These are phyloP conservation scores for Nakazawaea ernobii DNA, from an alignment of 805 yeast genomes.

Conservation along the genomic window DNA sequence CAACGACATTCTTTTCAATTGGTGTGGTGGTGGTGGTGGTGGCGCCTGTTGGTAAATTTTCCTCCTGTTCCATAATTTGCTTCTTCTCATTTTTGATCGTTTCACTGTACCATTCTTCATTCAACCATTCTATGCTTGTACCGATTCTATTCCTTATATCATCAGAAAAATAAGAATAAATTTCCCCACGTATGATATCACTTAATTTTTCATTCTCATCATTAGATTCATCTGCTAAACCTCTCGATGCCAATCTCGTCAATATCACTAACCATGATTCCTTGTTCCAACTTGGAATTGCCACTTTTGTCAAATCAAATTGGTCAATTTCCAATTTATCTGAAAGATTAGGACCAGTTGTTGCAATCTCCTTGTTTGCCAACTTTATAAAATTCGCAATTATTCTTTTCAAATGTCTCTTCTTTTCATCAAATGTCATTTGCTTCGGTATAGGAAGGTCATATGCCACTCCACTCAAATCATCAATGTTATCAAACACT, in stretches of 20 bases:
- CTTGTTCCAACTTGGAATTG: conserved; percentile 45
- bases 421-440: conserved; percentile 48
- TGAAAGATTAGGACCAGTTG: conserved; percentile 11
- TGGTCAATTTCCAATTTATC: conserved; percentile 19
- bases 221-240: conserved; percentile 31
- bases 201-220: conserved; percentile 30
- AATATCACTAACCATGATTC: conserved; percentile 75
- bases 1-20: too few relatives aligned
- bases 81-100: conserved; percentile 31
- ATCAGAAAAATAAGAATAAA: conserved; percentile 67
- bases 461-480: conserved; percentile 28
- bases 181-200: conserved; percentile 58
- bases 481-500: conserved; percentile 19
- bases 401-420: conserved; percentile 49
- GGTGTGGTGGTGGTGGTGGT: conserved; percentile 14
- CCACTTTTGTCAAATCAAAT: conserved; percentile 52
- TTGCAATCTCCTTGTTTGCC: conserved; percentile 29
- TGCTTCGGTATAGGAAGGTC: conserved; percentile 52
- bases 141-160: conserved; percentile 72
- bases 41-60: conserved; percentile 8
- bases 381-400: conserved; percentile 52
- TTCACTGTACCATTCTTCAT: conserved; percentile 88
- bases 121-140: conserved; percentile 83
- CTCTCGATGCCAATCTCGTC: conserved; percentile 79
- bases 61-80: conserved; percentile 17